Evolutionary conservation across 495 filamentous ascomycete species (phyloP).

Genomic region (Jackrogersella minutella): DNA sequence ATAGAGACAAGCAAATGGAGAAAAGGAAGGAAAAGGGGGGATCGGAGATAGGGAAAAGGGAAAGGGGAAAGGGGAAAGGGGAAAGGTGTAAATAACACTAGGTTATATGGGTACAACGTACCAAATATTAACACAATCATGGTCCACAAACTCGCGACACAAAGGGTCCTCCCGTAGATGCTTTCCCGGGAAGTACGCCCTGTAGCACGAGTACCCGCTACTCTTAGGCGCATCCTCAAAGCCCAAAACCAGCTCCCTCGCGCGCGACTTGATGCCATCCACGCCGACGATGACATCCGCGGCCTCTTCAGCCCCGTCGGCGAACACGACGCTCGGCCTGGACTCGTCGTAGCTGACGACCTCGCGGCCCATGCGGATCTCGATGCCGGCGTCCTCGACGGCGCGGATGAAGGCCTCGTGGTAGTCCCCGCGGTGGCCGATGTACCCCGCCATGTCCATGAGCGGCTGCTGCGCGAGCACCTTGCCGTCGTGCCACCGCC

Average conservation of each 20-base stretch:
- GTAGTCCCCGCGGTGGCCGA: slow-evolving; percentile 62
- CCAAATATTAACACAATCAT: slow-evolving; percentile 63
- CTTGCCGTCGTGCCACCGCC: slow-evolving; percentile 60
- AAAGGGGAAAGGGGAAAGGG: not conserved
- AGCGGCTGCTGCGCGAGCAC: slow-evolving; percentile 61
- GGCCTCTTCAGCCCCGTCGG: slow-evolving; percentile 42
- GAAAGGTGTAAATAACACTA: not conserved
- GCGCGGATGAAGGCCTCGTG: slow-evolving; percentile 60
- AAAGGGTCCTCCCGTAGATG: slow-evolving; percentile 54
- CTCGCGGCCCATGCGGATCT: slow-evolving; percentile 57
- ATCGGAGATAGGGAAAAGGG: not conserved
- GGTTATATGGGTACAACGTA: slow-evolving; percentile 4
- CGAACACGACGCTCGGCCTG: slow-evolving; percentile 52
- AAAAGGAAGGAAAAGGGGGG: not conserved
- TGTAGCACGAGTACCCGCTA: slow-evolving; percentile 59
- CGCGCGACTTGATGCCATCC: slow-evolving; percentile 58
- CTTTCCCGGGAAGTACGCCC: slow-evolving; percentile 56
- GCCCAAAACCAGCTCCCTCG: slow-evolving; percentile 55
- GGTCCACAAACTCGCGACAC: slow-evolving; percentile 54
- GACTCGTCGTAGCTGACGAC: slow-evolving; percentile 57
- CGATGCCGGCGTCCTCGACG: slow-evolving; percentile 57
- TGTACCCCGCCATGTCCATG: slow-evolving; percentile 66
- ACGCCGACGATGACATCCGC: slow-evolving; percentile 47
- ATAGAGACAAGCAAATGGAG: not conserved
- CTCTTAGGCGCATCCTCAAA: slow-evolving; percentile 57